Evolutionary conservation across 2,329 filamentous ascomycete genomes (phyloP).

Genomic region (Ophioceras dolichostomum): DNA sequence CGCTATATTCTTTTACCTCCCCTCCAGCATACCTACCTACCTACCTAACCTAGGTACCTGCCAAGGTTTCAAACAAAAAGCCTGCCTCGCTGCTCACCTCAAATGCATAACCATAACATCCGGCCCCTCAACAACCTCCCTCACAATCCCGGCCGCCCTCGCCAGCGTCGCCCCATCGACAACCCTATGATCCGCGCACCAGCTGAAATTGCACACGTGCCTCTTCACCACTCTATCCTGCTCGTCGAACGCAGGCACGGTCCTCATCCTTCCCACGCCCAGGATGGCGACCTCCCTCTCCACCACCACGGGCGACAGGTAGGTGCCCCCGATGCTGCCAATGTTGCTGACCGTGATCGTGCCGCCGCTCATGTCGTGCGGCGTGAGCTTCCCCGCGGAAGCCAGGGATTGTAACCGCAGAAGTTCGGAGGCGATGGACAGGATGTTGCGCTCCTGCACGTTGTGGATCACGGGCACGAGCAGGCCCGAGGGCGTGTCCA

Average conservation of each 20-base stretch:
- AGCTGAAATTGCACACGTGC: constrained; percentile 83
- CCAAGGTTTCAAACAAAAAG: background rate
- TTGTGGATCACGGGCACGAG: constrained; percentile 87
- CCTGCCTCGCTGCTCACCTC: constrained; percentile 32
- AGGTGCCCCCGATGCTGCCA: constrained; percentile 85
- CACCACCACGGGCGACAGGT: constrained; percentile 83
- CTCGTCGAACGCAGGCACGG: constrained; percentile 66
- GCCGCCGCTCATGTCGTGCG: constrained; percentile 67
- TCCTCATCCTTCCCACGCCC: constrained; percentile 70
- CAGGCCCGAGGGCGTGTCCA: constrained; percentile 83
- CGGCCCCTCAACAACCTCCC: constrained; percentile 67
- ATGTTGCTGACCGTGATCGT: constrained; percentile 97
- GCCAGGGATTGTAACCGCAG: constrained; percentile 61
- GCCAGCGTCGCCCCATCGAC: constrained; percentile 94
- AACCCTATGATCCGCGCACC: constrained; percentile 90
- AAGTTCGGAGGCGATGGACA: constrained; percentile 68
- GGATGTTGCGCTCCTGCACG: constrained; percentile 64
- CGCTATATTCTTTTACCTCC: too few species aligned
- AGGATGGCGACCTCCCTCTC: constrained; percentile 86
- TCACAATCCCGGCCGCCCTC: constrained; percentile 72
- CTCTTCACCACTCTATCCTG: constrained; percentile 52
- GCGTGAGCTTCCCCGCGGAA: constrained; percentile 58
- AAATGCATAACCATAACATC: constrained; percentile 79
- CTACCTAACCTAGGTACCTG: background rate
- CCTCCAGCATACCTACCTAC: background rate